Conservation (phyloP, 768 basidiomycete species). For the Mycena vitilis region DNA sequence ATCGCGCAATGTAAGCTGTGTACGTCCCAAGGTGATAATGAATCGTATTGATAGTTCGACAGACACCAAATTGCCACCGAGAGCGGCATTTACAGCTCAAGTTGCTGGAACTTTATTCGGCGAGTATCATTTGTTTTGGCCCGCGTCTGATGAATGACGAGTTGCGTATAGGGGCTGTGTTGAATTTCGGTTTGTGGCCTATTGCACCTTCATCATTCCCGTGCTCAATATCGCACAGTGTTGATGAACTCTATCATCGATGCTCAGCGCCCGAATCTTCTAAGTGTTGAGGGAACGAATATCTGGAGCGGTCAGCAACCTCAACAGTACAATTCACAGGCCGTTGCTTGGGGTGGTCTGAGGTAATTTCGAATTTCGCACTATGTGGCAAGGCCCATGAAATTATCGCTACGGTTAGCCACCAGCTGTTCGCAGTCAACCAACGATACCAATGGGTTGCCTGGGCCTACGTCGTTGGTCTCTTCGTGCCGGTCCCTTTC, state of each 20-base stretch:
- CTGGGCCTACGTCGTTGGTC: constrained; percentile 59
- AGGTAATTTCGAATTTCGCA: constrained; percentile 43
- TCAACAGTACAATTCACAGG: constrained; percentile 64
- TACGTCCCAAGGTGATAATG: background rate
- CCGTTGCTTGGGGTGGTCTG: constrained; percentile 64
- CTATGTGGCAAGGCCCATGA: constrained; percentile 28
- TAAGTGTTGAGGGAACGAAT: constrained; percentile 68
- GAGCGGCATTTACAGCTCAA: constrained; percentile 63
- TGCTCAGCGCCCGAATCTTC: constrained; percentile 60
- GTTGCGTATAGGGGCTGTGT: constrained; percentile 44
- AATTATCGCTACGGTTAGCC: constrained; percentile 38
- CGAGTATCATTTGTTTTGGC: background rate
- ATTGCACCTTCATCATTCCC: background rate
- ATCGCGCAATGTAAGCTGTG: constrained; percentile 53
- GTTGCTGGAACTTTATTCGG: constrained; percentile 61
- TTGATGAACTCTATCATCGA: constrained; percentile 71
- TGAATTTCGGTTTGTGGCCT: constrained; percentile 55
- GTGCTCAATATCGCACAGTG: constrained; percentile 43
- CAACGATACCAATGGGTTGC: constrained; percentile 63
- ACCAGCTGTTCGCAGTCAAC: constrained; percentile 56
- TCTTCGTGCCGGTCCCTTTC: constrained; percentile 65
- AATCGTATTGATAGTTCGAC: background rate
- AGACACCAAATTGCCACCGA: constrained; percentile 63
- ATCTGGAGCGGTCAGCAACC: constrained; percentile 62
- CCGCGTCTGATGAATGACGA: background rate